Evolutionary conservation across 202 grass and related monocot genomes (phyloP).

Genomic region (Alloteropsis angusta): DNA sequence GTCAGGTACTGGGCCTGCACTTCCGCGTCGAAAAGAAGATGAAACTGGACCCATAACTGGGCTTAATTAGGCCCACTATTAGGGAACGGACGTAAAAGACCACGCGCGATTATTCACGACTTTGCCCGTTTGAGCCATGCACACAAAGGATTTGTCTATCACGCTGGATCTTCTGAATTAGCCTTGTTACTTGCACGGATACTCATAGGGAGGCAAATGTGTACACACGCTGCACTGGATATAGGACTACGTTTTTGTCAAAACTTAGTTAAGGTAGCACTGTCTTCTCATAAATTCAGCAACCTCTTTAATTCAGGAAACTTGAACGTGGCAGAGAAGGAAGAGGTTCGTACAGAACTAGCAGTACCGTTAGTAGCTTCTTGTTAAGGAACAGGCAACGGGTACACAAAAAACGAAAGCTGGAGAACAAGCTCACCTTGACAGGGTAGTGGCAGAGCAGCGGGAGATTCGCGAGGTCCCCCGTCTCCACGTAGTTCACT

Average conservation of each 20-base stretch:
- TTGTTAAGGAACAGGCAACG: neutral
- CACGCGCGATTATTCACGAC: neutral
- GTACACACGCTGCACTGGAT: neutral
- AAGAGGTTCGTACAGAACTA: neutral
- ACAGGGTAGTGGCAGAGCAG: constrained; percentile 93
- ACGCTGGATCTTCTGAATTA: neutral
- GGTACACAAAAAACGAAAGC: neutral
- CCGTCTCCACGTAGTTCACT: constrained; percentile 51
- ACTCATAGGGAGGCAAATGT: neutral
- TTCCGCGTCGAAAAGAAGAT: neutral
- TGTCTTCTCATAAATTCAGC: neutral
- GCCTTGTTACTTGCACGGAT: constrained; percentile 9
- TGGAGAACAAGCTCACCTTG: constrained; percentile 36
- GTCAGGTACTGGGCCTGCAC: constrained; percentile 57
- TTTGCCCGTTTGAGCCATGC: neutral
- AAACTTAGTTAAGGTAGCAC: neutral
- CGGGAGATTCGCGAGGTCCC: constrained; percentile 54
- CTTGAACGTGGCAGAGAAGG: neutral
- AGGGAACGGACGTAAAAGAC: neutral
- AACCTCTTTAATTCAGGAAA: neutral
- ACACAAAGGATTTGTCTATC: neutral
- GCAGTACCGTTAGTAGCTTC: neutral
- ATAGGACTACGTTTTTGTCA: neutral
- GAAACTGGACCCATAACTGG: neutral
- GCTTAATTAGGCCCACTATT: neutral